phyloP scores from a whole-genome alignment of 2,329 filamentous ascomycete genomes.

The Blastomyces gilchristii region DNA sequence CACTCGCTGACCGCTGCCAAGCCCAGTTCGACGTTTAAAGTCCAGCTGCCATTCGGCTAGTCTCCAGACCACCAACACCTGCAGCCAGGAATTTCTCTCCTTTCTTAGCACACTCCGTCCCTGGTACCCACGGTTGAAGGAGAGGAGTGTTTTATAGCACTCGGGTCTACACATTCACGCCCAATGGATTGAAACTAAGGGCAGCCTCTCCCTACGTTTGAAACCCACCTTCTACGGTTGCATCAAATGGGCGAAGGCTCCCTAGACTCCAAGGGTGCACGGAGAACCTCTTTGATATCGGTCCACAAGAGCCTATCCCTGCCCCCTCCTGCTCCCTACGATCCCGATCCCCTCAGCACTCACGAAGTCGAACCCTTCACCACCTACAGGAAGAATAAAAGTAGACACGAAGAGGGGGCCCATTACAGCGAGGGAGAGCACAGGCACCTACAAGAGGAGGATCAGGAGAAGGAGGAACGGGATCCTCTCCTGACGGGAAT shows the following conservation, averaged over 20 bases:
- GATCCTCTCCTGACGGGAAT: not conserved
- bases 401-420: not conserved
- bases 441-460: not conserved
- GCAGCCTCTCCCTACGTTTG: not conserved
- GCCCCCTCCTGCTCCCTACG: not conserved
- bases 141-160: not conserved
- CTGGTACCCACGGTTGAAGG: not conserved
- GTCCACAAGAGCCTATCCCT: not conserved
- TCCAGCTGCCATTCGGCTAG: not conserved
- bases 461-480: not conserved
- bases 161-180: not conserved
- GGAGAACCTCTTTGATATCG: not conserved
- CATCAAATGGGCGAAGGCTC: conserved; percentile 1
- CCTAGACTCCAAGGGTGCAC: not conserved
- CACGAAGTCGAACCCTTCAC: not conserved
- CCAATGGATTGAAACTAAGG: not conserved
- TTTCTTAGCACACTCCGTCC: not conserved
- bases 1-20: conserved; percentile 1
- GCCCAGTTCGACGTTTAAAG: not conserved
- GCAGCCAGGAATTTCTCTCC: not conserved
- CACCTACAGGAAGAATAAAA: not conserved
- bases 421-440: not conserved
- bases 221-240: not conserved
- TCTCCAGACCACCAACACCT: not conserved
- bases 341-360: not conserved